Conservation (phyloP, 78 protist species). For the Creolimax fragrantissima region DNA sequence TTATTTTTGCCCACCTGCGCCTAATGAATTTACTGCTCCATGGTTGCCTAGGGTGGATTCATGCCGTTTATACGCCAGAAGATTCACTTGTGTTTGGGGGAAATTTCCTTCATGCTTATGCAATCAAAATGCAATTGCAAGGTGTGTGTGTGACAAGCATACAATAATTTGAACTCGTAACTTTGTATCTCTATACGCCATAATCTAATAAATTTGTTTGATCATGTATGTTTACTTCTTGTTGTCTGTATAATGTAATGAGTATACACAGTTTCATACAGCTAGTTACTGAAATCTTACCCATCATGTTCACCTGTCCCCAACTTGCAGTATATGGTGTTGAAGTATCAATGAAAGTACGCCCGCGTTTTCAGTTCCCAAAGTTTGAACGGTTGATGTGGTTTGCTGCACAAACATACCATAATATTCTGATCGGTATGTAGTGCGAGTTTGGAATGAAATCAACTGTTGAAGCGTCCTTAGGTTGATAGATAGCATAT, state of each 20-base stretch:
- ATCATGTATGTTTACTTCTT: neutral
- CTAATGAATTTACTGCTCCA: too few relatives aligned
- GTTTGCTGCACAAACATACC: neutral
- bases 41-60: conserved; percentile 23
- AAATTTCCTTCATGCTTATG: conserved; percentile 21
- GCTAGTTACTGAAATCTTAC: too few relatives aligned
- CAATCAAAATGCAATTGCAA: neutral
- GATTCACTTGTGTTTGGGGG: conserved; percentile 41
- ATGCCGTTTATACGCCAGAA: conserved; percentile 30
- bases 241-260: too few relatives aligned
- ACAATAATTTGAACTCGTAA: neutral
- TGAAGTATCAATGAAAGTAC: neutral
- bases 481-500: neutral
- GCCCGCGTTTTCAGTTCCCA: neutral
- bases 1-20: too few relatives aligned
- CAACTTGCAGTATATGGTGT: neutral
- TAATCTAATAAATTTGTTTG: too few relatives aligned
- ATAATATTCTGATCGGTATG: neutral
- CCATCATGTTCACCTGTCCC: too few relatives aligned
- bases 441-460: neutral
- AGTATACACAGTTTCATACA: too few relatives aligned
- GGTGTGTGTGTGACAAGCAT: neutral
- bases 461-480: neutral
- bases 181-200: too few relatives aligned
- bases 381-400: neutral